Percentiles rank a stretch among this genome's conserved stretches.
These are phyloP conservation scores for Cardiospermum halicacabum DNA, from an alignment of 345 rosid genomes.

Conservation along the genomic window DNA sequence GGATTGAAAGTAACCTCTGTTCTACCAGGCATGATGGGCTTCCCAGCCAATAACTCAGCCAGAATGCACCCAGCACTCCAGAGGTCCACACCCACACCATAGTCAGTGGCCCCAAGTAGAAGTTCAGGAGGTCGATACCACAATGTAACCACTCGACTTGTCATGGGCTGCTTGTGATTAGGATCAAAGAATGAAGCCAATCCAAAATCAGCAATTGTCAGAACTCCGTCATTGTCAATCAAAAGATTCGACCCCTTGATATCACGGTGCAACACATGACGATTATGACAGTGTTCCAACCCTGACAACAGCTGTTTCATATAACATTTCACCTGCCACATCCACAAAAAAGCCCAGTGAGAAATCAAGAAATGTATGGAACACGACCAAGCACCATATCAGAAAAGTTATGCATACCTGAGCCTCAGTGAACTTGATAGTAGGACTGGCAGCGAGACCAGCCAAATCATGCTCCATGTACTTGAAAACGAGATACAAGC, in stretches of 20 bases:
- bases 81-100: slow-evolving; percentile 69
- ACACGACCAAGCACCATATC: not conserved
- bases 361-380: not conserved
- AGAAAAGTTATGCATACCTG: slow-evolving; percentile 37
- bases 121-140: slow-evolving; percentile 93
- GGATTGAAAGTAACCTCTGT: slow-evolving; percentile 49
- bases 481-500: slow-evolving; percentile 68
- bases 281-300: slow-evolving; percentile 71
- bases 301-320: slow-evolving; percentile 68
- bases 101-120: slow-evolving; percentile 86
- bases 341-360: not conserved
- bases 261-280: slow-evolving; percentile 71
- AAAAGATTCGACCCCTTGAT: slow-evolving; percentile 87
- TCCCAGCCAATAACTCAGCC: slow-evolving; percentile 71
- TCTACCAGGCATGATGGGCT: slow-evolving; percentile 84
- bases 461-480: slow-evolving; percentile 87
- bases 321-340: slow-evolving; percentile 65
- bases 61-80: slow-evolving; percentile 91
- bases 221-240: slow-evolving; percentile 63
- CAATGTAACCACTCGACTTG: slow-evolving; percentile 76
- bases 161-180: slow-evolving; percentile 78
- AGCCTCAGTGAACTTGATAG: slow-evolving; percentile 57
- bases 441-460: slow-evolving; percentile 75
- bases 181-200: slow-evolving; percentile 76
- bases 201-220: slow-evolving; percentile 82